Conservation (phyloP, 306 rosid genomes). For the cucumber (Cucumis sativus) region DNA sequence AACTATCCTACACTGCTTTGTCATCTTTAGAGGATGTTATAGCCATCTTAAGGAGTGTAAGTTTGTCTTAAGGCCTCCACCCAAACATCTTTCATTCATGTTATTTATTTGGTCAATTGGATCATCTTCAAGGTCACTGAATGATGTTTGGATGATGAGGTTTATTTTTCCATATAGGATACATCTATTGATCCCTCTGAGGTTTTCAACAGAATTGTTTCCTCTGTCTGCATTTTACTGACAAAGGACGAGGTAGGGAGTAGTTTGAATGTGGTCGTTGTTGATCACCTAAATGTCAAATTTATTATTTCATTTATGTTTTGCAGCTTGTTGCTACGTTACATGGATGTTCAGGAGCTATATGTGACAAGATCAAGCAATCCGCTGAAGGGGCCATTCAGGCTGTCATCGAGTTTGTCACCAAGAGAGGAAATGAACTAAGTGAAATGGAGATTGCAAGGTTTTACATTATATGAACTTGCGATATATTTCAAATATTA, state of each 20-base stretch:
- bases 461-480: conserved; percentile 25
- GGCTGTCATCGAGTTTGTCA: conserved; percentile 78
- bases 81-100: conserved; percentile 1
- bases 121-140: conserved; percentile 5
- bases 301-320: not conserved
- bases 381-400: conserved; percentile 97
- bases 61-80: conserved; percentile 20
- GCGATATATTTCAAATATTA: conserved; percentile 5
- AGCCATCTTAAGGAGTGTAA: conserved; percentile 84
- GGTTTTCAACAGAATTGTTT: conserved; percentile 88
- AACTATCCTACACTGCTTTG: conserved; percentile 72
- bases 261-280: not conserved
- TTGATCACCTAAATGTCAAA: not conserved
- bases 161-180: conserved; percentile 44
- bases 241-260: conserved; percentile 71
- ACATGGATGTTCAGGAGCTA: conserved; percentile 67
- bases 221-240: conserved; percentile 67
- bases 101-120: not conserved
- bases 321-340: conserved; percentile 79
- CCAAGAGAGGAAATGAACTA: conserved; percentile 67
- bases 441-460: conserved; percentile 75
- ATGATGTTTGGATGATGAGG: not conserved
- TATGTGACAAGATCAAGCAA: conserved; percentile 86
- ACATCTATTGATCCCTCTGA: conserved; percentile 95
- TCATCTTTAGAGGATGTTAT: conserved; percentile 91